Evolutionary conservation across 108 stramenopile species (phyloP), one percentile per base, ranked within the genome.

Genomic region (Tribonema minus): DNA sequence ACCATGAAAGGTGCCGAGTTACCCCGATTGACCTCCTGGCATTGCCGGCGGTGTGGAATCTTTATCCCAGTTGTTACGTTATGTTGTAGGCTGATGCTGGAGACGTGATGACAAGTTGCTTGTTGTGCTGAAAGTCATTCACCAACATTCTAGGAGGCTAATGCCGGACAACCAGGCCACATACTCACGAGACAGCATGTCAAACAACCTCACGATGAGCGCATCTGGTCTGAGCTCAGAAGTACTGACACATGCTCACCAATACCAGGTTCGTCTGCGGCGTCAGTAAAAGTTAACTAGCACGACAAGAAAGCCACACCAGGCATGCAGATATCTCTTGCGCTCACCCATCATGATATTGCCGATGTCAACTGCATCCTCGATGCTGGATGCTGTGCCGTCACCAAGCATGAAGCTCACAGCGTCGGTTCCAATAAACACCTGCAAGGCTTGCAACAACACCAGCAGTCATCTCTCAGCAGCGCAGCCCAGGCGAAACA

Each of bases 381-480:
- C 15, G 64, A 1, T 37, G 32, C 31, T 28, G 20, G 64, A 67
- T 26, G 34, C 66, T 40, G 28, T 59, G 34, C 41, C 20, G 34
- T 46, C 39, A 1, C n/a, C 9, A 4, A 63, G 59, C 29, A 76
- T 54, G 54, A 64, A 67, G 7, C 33, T 20, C 29, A 54, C 75
- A 25, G 75, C 75, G 29, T 66, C 75, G 41, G 29, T 76, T 6
- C 58, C 75, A 20, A 67, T 25, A 41, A 76, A 32, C 66, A 76
- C 9, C 20, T 54, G 9, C 20, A 54, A 9, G 9, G 9, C 9
- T 54, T 54, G 9, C 46, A 54, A 54, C 15, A 54, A 20, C 46
- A 54, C 9, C 9, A 54, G 20, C 46, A 15, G 9, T 9, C 20
- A 54, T 54, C 46, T 15, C 46, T 54, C 15, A 54, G 20, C 15